A percentile compares a stretch with the other conserved stretches of the same genome.
phyloP scores from a whole-genome alignment of 306 rosid genomes.

The Fragaria iinumae region DNA sequence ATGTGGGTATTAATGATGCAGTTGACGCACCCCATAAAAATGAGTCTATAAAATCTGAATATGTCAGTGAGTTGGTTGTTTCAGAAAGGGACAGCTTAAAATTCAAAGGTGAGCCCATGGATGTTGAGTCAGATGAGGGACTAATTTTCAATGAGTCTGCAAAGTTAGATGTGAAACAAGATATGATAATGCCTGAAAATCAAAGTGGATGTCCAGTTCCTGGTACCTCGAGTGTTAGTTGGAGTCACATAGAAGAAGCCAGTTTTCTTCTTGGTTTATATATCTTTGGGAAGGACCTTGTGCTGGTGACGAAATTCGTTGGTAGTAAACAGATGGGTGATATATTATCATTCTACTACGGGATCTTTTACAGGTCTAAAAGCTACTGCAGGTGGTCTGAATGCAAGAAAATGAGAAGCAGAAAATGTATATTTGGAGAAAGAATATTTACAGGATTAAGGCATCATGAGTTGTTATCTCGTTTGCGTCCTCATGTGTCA shows the following conservation, averaged over 20 bases:
- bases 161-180: slow-evolving; percentile 35
- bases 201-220: slow-evolving; percentile 50
- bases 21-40: slow-evolving; percentile 27
- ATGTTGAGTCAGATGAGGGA: slow-evolving; percentile 23
- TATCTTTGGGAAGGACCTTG: slow-evolving; percentile 81
- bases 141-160: slow-evolving; percentile 28
- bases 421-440: slow-evolving; percentile 62
- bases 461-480: slow-evolving; percentile 78
- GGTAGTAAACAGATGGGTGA: slow-evolving; percentile 69
- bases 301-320: slow-evolving; percentile 61
- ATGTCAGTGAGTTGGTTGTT: slow-evolving; percentile 23
- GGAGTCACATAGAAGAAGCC: slow-evolving; percentile 68
- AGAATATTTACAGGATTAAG: slow-evolving; percentile 76
- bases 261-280: slow-evolving; percentile 77
- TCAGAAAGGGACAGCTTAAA: slow-evolving; percentile 24
- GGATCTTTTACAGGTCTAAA: slow-evolving; percentile 67
- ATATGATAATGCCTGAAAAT: slow-evolving; percentile 28
- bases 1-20: slow-evolving; percentile 28
- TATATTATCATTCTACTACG: slow-evolving; percentile 79
- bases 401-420: slow-evolving; percentile 62
- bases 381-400: slow-evolving; percentile 71
- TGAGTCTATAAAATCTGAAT: slow-evolving; percentile 29
- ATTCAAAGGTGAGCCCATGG: slow-evolving; percentile 32
- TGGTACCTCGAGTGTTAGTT: slow-evolving; percentile 45
- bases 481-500: slow-evolving; percentile 48